Evolutionary conservation across 139 green algal genomes (phyloP), one percentile per base, ranked within the genome.

Genomic region (Bryopsis sp.): DNA sequence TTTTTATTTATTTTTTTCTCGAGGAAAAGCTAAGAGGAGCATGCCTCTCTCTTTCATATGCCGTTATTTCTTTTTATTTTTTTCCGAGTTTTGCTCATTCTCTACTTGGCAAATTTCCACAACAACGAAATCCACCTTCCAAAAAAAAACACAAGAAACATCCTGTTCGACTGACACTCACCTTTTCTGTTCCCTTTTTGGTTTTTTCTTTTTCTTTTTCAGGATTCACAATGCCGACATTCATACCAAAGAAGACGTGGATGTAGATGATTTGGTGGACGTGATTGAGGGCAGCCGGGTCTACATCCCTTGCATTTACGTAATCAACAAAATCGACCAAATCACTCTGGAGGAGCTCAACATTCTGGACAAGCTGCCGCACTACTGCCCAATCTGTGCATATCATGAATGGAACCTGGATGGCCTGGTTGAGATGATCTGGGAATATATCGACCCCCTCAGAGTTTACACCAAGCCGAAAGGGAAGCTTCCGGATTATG

Each of bases 221-320:
- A 84, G 85, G 58, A 86, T 97, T 48, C 85, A 96, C 82, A 97
- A 98, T 76, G 92, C 92, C 1, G 94, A 99, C 78, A 83, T 99
- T 48, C 78, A 90, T 72, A 70, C 95, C 39, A 39, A 37, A 33
- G 86, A 91, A 28, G 88, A 95, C 79, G 88, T 87, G 48, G 86
- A 93, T 29, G 64, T 96, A 0, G 90, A 96, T 67, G 94, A 99
- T 67, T 77, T 99, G 39, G 93, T 99, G 58, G 94, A 99, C 72
- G 89, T 97, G 33, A 96, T 98, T 63, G 94, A 99, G 84, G 93
- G 93, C 61, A 90, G 72, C 70, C 82, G 94, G 37, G 71, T 97
- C 8, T 99, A 99, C 84, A 84, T 97, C 19, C 94, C 94, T 3
- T 85, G 76, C 71, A 92, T 99, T 66, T 99, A 97, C 76, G 94